Evolutionary conservation across 2,329 filamentous ascomycete genomes (phyloP).

Genomic region (Talaromyces sp.): DNA sequence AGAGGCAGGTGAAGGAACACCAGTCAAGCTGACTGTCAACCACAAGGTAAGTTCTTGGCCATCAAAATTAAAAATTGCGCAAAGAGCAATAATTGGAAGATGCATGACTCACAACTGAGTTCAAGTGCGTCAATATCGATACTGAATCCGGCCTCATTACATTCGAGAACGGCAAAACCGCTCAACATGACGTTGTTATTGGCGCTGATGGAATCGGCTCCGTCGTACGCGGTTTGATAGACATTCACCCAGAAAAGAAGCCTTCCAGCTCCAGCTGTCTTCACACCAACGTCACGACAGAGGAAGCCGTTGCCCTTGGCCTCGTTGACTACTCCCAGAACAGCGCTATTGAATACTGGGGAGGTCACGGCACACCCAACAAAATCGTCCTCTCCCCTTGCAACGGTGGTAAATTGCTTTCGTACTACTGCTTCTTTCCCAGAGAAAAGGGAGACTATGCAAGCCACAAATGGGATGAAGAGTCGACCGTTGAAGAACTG

Average conservation of each 20-base stretch:
- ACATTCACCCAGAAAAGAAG: conserved; percentile 58
- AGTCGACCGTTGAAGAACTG: conserved; percentile 57
- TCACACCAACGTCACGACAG: conserved; percentile 62
- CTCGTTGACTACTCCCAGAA: conserved; percentile 62
- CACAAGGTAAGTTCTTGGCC: conserved; percentile 39
- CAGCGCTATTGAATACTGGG: conserved; percentile 67
- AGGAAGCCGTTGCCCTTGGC: conserved; percentile 58
- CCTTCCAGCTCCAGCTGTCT: conserved; percentile 61
- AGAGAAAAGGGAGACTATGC: conserved; percentile 59
- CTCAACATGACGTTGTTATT: conserved; percentile 58
- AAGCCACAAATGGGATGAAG: conserved; percentile 58
- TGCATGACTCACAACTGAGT: not conserved
- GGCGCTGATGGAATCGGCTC: conserved; percentile 68
- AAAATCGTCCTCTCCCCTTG: conserved; percentile 71
- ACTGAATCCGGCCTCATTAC: conserved; percentile 48
- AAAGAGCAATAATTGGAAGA: not conserved
- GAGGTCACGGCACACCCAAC: conserved; percentile 60
- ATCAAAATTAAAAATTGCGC: not conserved
- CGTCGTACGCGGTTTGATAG: conserved; percentile 59
- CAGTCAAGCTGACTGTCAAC: conserved; percentile 56
- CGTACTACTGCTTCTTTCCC: conserved; percentile 69
- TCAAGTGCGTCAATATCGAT: conserved; percentile 47
- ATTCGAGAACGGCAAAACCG: conserved; percentile 53
- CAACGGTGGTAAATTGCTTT: conserved; percentile 62
- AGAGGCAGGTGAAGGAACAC: conserved; percentile 53